Conservation (phyloP, 208 protist species). For the Porcisia hertigi region DNA sequence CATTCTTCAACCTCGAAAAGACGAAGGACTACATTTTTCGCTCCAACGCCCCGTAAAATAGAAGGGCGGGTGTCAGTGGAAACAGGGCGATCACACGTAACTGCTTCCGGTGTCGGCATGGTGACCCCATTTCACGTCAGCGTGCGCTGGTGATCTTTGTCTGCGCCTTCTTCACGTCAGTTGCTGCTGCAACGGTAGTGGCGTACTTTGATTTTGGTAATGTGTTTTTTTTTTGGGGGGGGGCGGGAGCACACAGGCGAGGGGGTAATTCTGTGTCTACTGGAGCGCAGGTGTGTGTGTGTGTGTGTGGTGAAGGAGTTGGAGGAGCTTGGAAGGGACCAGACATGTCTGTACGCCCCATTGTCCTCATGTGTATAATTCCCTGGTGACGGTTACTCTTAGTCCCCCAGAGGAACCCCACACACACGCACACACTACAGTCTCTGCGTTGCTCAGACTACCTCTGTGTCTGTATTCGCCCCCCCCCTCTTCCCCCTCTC, state of each 20-base stretch:
- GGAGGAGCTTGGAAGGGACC: not conserved
- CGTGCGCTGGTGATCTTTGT: not conserved
- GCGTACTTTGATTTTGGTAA: not conserved
- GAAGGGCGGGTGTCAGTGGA: not conserved
- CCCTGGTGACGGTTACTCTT: not conserved
- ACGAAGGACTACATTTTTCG: conserved; percentile 87
- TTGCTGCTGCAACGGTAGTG: not conserved
- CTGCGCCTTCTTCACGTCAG: not conserved
- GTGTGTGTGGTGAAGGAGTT: not conserved
- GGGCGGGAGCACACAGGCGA: not conserved
- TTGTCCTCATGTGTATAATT: not conserved
- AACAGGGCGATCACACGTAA: not conserved
- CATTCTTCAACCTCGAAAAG: conserved; percentile 91
- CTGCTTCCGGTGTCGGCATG: not conserved
- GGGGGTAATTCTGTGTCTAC: not conserved
- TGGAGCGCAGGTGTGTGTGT: not conserved
- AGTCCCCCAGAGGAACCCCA: not conserved
- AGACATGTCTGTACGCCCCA: not conserved
- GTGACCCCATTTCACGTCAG: not conserved
- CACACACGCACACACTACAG: not conserved
- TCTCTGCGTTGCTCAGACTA: not conserved
- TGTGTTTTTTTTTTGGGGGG: too few species aligned
- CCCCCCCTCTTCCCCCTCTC: not conserved
- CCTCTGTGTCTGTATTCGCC: not conserved
- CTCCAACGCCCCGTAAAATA: conserved; percentile 35